These are phyloP conservation scores for Cymbopogon flexuosus DNA, from an alignment of 202 grass and related monocot species.

Conservation along the genomic window DNA sequence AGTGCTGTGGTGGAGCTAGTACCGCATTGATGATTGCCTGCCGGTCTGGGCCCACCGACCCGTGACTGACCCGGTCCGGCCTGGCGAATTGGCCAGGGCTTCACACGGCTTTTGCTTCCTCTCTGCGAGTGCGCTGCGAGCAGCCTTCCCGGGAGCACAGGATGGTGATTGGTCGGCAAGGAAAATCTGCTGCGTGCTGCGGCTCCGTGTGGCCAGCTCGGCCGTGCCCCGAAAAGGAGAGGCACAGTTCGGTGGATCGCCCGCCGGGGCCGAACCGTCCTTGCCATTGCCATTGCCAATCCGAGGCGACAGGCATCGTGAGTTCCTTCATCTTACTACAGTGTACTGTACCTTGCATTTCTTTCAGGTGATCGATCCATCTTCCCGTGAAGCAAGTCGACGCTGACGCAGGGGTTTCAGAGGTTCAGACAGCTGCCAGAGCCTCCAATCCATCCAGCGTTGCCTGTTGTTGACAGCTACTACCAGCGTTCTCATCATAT, in stretches of 20 bases:
- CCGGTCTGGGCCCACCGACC: constrained; percentile 11
- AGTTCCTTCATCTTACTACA: neutral
- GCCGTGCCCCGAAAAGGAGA: neutral
- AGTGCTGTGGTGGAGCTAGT: neutral
- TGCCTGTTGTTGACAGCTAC: neutral
- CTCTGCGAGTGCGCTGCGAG: neutral
- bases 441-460: neutral
- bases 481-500: neutral
- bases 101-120: constrained; percentile 16
- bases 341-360: too few relatives aligned
- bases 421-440: neutral
- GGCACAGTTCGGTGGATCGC: neutral
- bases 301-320: neutral
- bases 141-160: constrained; percentile 4
- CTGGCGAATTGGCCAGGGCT: neutral
- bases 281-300: neutral
- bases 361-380: too few relatives aligned
- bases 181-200: constrained; percentile 8
- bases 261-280: neutral
- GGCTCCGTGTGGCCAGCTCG: constrained; percentile 35
- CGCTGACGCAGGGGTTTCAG: neutral
- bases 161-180: constrained; percentile 21
- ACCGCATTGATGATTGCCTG: neutral
- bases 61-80: neutral
- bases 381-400: neutral